Conservation (phyloP, 805 yeast species). For the Millerozyma acaciae region DNA sequence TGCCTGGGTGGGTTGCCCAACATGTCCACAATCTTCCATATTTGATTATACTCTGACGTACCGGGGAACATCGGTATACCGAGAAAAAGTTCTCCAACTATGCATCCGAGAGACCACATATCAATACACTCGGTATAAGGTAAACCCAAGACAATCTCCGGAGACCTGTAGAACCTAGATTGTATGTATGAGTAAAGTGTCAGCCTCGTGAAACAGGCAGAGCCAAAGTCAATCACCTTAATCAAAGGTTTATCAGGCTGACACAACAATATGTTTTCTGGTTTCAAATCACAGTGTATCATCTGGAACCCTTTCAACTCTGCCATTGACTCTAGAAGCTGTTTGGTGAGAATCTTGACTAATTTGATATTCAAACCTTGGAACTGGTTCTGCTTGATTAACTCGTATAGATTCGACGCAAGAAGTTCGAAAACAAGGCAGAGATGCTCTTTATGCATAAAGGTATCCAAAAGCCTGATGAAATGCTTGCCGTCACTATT, state of each 20-base stretch:
- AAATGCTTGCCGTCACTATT: slow-evolving; percentile 67
- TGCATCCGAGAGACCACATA: slow-evolving; percentile 96
- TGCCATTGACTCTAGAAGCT: slow-evolving; percentile 74
- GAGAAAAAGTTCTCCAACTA: slow-evolving; percentile 81
- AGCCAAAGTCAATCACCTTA: slow-evolving; percentile 93
- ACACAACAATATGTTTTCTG: slow-evolving; percentile 84
- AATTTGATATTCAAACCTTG: slow-evolving; percentile 81
- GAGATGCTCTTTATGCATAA: slow-evolving; percentile 86
- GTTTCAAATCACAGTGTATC: slow-evolving; percentile 95
- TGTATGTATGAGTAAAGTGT: slow-evolving; percentile 89
- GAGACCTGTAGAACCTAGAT: slow-evolving; percentile 89
- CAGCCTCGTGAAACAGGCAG: slow-evolving; percentile 89
- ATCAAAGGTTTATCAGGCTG: slow-evolving; percentile 80
- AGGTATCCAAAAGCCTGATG: slow-evolving; percentile 77
- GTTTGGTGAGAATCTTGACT: slow-evolving; percentile 74
- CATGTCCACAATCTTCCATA: slow-evolving; percentile 76
- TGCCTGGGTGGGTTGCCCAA: slow-evolving; percentile 87
- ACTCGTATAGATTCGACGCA: slow-evolving; percentile 83
- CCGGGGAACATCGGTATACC: slow-evolving; percentile 97
- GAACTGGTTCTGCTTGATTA: slow-evolving; percentile 88
- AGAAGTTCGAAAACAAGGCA: slow-evolving; percentile 90
- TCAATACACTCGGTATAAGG: slow-evolving; percentile 93
- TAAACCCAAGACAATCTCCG: slow-evolving; percentile 87
- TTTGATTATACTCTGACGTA: slow-evolving; percentile 86
- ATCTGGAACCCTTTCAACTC: slow-evolving; percentile 78